Evolutionary conservation across 768 basidiomycete species (phyloP), one percentile per base, ranked within the genome.

Genomic region (Leccinum uliginosum): DNA sequence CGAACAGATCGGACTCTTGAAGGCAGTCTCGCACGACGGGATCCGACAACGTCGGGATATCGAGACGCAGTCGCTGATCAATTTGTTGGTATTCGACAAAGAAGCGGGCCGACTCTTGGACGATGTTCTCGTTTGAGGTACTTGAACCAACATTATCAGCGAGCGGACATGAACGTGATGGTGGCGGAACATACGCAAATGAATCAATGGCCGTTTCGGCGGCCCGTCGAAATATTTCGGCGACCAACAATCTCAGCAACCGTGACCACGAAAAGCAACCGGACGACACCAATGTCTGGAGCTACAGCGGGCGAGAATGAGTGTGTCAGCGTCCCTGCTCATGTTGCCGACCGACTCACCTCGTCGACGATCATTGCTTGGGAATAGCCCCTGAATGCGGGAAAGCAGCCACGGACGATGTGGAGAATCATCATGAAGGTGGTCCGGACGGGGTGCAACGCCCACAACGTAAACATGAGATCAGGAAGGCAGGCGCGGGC

Each of bases 311-410:
- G 6, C 0, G 23, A 3, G 21, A 45, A 30, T 32, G 48, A 44
- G 35, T 58, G 48, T 8, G 44, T 52, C 29, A 52, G 35, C 21
- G n/a, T 19, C 56, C 53, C 32, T 38, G 49, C 30, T 58, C 32
- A 26, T 61, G 59, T 59, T 59, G 53, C 51, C 40, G 55, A 50
- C 23, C 55, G 38, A 71, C 84, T 32, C 53, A 87, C 90, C 81
- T 93, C 89, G 73, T 93, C 86, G 61, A 92, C 84, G 62, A 92
- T 88, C 70, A 89, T 73, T 53, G 89, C 89, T 78, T 92, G 91
- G 9, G 91, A 91, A 75, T 90, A 92, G 59, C 88, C 86, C 73
- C 88, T 82, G 71, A 88, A 87, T 10, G 89, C 91, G 34, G 90
- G 90, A 66, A 91, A 84, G 57, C 87, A 73, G 59, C 89, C 91